These are phyloP conservation scores for Aspergillus egyptiacus DNA, from an alignment of 495 filamentous ascomycete species.

Conservation along the genomic window DNA sequence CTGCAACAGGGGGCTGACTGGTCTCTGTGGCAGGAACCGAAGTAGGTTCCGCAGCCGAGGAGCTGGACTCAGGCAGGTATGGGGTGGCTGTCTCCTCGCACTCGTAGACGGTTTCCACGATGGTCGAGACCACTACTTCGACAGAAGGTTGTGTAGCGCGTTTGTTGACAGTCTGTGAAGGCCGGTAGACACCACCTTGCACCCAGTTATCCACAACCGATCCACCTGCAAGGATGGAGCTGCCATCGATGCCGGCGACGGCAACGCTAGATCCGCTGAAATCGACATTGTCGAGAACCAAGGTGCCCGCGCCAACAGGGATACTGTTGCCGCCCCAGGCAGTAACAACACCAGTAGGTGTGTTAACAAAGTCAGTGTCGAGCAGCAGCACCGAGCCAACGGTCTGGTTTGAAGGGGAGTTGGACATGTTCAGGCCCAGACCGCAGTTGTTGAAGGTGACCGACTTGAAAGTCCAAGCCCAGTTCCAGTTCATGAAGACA, in stretches of 20 bases:
- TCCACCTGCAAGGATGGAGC: slow-evolving; percentile 63
- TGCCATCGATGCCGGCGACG: slow-evolving; percentile 47
- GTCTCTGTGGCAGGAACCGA: no score
- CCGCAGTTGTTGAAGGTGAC: slow-evolving; percentile 74
- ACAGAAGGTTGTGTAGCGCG: slow-evolving; percentile 16
- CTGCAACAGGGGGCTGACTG: background rate
- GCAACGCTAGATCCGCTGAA: slow-evolving; percentile 53
- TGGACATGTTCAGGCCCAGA: slow-evolving; percentile 78
- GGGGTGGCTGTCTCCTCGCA: slow-evolving; percentile 5
- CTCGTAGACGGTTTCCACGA: slow-evolving; percentile 15
- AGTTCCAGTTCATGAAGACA: slow-evolving; percentile 91
- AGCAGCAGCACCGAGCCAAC: slow-evolving; percentile 77
- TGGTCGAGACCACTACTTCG: slow-evolving; percentile 28
- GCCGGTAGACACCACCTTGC: slow-evolving; percentile 66
- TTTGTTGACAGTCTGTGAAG: slow-evolving; percentile 25
- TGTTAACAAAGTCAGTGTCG: slow-evolving; percentile 72
- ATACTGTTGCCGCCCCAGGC: slow-evolving; percentile 55
- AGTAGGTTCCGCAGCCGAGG: background rate
- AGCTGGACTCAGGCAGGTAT: background rate
- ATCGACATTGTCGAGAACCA: slow-evolving; percentile 83
- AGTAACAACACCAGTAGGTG: slow-evolving; percentile 66
- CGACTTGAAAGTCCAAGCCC: slow-evolving; percentile 84
- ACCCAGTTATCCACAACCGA: slow-evolving; percentile 63
- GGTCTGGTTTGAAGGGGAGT: slow-evolving; percentile 53
- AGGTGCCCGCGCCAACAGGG: slow-evolving; percentile 63